Percentiles rank a stretch among this genome's conserved stretches.
Conservation (phyloP, 768 basidiomycete genomes). For the Tricholoma terreum region DNA sequence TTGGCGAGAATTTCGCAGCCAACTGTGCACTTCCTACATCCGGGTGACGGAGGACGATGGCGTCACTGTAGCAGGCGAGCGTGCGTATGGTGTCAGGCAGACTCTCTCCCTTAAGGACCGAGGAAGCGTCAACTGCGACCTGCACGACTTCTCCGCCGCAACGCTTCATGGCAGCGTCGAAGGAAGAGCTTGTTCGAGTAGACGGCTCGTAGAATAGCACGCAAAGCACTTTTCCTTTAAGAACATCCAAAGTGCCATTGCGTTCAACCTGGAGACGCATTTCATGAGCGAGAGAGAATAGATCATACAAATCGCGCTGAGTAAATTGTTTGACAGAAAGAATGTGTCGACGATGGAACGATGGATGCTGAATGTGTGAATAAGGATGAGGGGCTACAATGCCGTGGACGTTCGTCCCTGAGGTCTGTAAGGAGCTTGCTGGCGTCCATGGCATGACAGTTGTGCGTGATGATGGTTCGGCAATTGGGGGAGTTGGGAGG, state of each 20-base stretch:
- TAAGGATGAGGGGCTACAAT: constrained; percentile 37
- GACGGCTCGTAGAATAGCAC: constrained; percentile 97
- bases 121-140: constrained; percentile 76
- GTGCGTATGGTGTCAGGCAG: constrained; percentile 93
- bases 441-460: constrained; percentile 27
- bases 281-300: constrained; percentile 94
- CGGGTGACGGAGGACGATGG: constrained; percentile 92
- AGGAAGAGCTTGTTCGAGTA: constrained; percentile 92
- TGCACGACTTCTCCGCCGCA: constrained; percentile 95
- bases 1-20: constrained; percentile 94
- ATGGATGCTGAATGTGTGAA: constrained; percentile 64
- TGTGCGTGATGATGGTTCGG: constrained; percentile 18
- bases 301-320: constrained; percentile 84
- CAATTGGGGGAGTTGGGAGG: constrained; percentile 25
- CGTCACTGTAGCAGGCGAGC: constrained; percentile 92
- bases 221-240: constrained; percentile 88
- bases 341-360: constrained; percentile 92
- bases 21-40: constrained; percentile 90
- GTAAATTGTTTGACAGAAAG: constrained; percentile 93
- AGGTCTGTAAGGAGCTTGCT: constrained; percentile 19
- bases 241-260: constrained; percentile 80
- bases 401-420: constrained; percentile 25
- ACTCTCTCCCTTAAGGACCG: constrained; percentile 91
- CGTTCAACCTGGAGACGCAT: constrained; percentile 97
- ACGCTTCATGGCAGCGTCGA: constrained; percentile 98